Evolutionary conservation across 2,329 filamentous ascomycete species (phyloP), one percentile per base, ranked within the genome.

Genomic region (Botrytis elliptica): DNA sequence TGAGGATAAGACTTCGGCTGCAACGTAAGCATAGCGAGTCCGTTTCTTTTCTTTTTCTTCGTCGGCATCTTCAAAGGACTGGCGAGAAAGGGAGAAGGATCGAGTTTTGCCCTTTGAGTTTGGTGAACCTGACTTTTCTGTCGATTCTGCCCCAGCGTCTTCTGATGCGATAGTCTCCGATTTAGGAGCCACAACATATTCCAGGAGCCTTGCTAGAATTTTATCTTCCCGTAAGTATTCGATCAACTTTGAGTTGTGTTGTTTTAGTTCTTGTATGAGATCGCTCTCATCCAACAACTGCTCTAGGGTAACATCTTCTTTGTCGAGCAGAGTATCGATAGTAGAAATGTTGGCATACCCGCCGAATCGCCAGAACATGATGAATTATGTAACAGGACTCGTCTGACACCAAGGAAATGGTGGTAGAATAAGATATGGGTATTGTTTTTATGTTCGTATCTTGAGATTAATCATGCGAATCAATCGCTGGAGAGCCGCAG

Each of bases 341-440:
- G 95, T 92, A 80, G 95, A 98, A 85, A 97, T 92, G 88, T 94
- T 97, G 87, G 95, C 93, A 88, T 98, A 98, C 82, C 94, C 94
- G 88, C 96, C 95, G 88, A 98, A 99, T 85, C 95, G 92, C 96
- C 96, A 99, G 85, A 99, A 99, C 96, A 99, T 99, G 86, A 84
- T 95, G 91, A 73, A 72, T 78, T 80, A 80, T 76, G 77, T 79
- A 68, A 79, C 73, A 70, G 78, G 75, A 73, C 77, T 80, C 76
- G 79, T 76, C 76, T 78, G 79, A 77, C 79, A 77, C 77, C 76
- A 70, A 68, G 71, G 52, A 49, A 69, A 75, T 40, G 77, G 77
- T 64, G 75, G 77, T 66, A 75, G 76, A 78, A 76, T 49, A 74
- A 78, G 76, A 68, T 74, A 73, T 64, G 68, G 74, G 67, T 76